Conservation (phyloP, 2,329 filamentous ascomycete genomes). For the Canariomyces notabilis region DNA sequence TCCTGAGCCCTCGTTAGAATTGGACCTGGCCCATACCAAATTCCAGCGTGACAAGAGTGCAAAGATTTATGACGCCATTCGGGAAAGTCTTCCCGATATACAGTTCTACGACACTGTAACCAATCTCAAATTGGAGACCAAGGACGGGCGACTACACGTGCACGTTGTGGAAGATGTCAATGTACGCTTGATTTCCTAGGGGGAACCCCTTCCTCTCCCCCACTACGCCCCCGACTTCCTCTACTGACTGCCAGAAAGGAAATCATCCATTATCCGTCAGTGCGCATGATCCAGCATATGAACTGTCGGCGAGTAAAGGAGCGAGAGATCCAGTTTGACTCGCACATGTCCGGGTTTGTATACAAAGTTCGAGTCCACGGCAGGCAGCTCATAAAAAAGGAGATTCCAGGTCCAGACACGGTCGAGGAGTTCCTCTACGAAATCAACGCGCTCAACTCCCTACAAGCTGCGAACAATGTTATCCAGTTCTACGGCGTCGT, state of each 20-base stretch:
- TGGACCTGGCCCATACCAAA: constrained; percentile 69
- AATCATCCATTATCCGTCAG: constrained; percentile 78
- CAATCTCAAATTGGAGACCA: constrained; percentile 88
- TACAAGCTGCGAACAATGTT: constrained; percentile 68
- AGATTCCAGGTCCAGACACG: constrained; percentile 91
- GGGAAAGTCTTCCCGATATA: constrained; percentile 86
- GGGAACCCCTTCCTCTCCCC: not conserved
- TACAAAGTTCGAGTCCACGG: constrained; percentile 78
- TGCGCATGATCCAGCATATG: constrained; percentile 70
- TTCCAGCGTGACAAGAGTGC: constrained; percentile 90
- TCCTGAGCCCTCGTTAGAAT: constrained; percentile 75
- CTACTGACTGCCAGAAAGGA: constrained; percentile 45
- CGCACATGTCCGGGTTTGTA: constrained; percentile 93
- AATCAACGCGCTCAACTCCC: constrained; percentile 82
- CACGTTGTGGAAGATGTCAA: constrained; percentile 97
- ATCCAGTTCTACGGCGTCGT: constrained; percentile 85
- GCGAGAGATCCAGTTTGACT: constrained; percentile 74
- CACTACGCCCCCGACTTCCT: no score
- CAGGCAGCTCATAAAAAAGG: constrained; percentile 83
- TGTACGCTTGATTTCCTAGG: constrained; percentile 37
- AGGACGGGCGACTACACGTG: constrained; percentile 81
- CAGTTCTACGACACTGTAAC: constrained; percentile 96
- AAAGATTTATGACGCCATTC: constrained; percentile 90
- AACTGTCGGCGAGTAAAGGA: constrained; percentile 62
- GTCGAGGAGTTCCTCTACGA: constrained; percentile 97